A percentile compares a stretch with the other conserved stretches of the same genome.
phyloP scores from a whole-genome alignment of 164 flowering plant genomes.

The Kalanchoe fedtschenkoi region DNA sequence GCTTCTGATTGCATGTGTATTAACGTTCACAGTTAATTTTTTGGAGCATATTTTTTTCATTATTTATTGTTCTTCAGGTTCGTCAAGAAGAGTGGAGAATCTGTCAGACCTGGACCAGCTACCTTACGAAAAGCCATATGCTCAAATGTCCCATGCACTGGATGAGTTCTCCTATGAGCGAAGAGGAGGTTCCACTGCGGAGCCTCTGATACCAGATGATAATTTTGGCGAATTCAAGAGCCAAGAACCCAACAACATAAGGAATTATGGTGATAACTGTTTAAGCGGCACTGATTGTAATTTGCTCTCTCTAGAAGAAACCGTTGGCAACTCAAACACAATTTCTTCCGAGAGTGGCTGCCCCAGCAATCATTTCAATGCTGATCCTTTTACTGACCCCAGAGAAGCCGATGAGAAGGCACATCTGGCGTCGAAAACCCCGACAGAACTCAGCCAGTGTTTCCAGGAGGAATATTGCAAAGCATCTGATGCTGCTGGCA shows the following conservation, averaged over 20 bases:
- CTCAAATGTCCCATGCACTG: constrained; percentile 10
- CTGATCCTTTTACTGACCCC: background rate
- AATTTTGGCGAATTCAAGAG: constrained; percentile 1
- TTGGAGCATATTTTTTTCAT: background rate
- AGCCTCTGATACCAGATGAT: constrained; percentile 3
- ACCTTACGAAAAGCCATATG: constrained; percentile 17
- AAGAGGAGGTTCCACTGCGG: constrained; percentile 3
- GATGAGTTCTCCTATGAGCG: constrained; percentile 13
- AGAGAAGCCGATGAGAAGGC: constrained; percentile 5
- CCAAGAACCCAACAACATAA: constrained; percentile 6
- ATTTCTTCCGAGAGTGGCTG: background rate
- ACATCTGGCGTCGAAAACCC: constrained; percentile 10
- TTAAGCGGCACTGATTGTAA: constrained; percentile 3
- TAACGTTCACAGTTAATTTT: too few relatives aligned
- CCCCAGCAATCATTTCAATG: constrained; percentile 1
- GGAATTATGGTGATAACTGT: constrained; percentile 1
- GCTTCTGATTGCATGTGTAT: too few relatives aligned
- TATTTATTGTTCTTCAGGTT: constrained; percentile 24
- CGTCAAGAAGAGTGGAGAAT: constrained; percentile 36
- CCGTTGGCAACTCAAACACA: background rate
- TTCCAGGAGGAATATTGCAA: constrained; percentile 43
- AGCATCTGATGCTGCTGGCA: constrained; percentile 11
- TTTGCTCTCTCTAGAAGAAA: constrained; percentile 8
- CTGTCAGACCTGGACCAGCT: constrained; percentile 41
- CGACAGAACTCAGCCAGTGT: constrained; percentile 32